phyloP scores from a whole-genome alignment of 139 green algal species.

The Chlamydomonas eustigma region DNA sequence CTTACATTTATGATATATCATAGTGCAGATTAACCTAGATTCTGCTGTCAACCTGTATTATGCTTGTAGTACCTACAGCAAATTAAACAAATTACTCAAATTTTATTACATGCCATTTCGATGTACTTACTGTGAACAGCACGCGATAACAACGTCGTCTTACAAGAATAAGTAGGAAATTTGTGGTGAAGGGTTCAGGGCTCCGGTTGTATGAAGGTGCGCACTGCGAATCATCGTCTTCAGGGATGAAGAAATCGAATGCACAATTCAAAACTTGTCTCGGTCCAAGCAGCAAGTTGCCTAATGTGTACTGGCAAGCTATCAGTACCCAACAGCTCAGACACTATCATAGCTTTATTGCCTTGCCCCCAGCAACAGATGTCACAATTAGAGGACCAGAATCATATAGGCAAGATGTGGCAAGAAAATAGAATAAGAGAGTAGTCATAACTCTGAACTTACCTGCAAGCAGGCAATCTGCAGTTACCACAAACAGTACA shows the following conservation, averaged over 20 bases:
- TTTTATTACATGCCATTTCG: not conserved
- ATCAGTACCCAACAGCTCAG: not conserved
- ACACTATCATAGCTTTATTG: not conserved
- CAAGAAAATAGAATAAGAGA: not conserved
- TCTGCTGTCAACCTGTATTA: too few species aligned
- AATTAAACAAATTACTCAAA: not conserved
- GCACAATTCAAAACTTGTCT: not conserved
- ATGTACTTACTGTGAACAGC: not conserved
- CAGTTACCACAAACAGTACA: not conserved
- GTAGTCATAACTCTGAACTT: not conserved
- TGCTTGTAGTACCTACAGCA: too few species aligned
- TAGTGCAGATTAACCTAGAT: too few species aligned
- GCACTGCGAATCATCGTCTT: not conserved
- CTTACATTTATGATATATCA: too few species aligned
- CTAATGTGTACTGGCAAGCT: slow-evolving; percentile 20
- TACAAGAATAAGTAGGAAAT: not conserved
- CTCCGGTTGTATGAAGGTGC: too few species aligned
- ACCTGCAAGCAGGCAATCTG: not conserved
- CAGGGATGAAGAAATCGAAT: not conserved
- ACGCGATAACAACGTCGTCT: not conserved
- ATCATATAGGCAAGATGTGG: not conserved
- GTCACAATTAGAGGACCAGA: not conserved
- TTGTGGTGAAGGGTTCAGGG: too few species aligned
- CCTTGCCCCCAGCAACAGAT: not conserved
- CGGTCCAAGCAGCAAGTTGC: slow-evolving; percentile 15